These are phyloP conservation scores for Turritis glabra DNA, from an alignment of 345 rosid species.

Conservation along the genomic window DNA sequence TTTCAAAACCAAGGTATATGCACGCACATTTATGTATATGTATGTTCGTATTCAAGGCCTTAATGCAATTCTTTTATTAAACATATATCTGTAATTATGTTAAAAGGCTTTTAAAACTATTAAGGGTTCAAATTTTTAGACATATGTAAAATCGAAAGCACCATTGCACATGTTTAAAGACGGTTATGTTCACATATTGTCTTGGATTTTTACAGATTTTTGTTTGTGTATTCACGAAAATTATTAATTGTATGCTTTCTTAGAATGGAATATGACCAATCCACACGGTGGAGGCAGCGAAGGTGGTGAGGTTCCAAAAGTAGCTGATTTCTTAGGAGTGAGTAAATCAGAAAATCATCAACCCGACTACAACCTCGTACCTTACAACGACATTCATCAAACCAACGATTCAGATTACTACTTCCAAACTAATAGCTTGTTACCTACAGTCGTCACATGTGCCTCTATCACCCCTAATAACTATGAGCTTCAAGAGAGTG, in stretches of 20 bases:
- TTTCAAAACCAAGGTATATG: constrained; percentile 82
- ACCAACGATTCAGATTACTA: constrained; percentile 59
- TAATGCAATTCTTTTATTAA: neutral
- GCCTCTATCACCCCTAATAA: constrained; percentile 37
- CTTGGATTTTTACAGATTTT: neutral
- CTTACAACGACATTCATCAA: constrained; percentile 66
- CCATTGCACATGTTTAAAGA: constrained; percentile 5
- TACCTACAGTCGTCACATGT: constrained; percentile 52
- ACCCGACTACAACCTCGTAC: constrained; percentile 54
- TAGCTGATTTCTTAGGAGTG: constrained; percentile 95
- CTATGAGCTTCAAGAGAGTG: constrained; percentile 71
- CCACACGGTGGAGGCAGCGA: constrained; percentile 48
- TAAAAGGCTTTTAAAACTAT: neutral
- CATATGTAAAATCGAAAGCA: neutral
- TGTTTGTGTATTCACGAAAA: neutral
- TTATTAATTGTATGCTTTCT: constrained; percentile 1
- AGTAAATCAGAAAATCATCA: constrained; percentile 70
- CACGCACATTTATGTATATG: neutral
- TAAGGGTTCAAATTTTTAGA: neutral
- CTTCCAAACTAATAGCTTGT: constrained; percentile 54
- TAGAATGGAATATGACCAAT: constrained; percentile 84
- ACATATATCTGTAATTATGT: neutral
- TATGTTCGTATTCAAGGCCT: neutral
- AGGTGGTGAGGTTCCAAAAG: constrained; percentile 79
- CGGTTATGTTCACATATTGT: neutral